These are phyloP conservation scores for Aureobasidium leucospermi DNA, from an alignment of 2,329 filamentous ascomycete genomes.

Conservation along the genomic window DNA sequence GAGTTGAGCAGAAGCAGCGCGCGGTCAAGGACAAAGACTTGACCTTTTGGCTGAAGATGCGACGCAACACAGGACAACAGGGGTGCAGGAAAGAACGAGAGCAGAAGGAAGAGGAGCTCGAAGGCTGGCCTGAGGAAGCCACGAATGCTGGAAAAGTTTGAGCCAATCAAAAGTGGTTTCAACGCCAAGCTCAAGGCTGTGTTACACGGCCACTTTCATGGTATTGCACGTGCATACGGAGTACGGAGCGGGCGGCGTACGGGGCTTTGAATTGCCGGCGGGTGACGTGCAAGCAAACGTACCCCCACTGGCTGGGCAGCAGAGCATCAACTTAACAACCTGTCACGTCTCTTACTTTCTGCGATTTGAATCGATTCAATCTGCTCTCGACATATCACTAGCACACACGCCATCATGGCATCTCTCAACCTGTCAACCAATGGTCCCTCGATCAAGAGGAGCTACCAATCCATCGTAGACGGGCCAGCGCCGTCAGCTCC, in stretches of 20 bases:
- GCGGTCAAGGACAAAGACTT: background rate
- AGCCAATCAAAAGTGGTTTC: background rate
- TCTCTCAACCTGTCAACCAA: conserved; percentile 51
- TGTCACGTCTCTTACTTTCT: background rate
- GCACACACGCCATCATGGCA: conserved; percentile 58
- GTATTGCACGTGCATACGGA: background rate
- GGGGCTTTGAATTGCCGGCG: background rate
- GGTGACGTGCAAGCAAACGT: background rate
- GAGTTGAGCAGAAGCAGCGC: conserved; percentile 3
- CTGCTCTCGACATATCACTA: background rate
- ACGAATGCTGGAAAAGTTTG: background rate
- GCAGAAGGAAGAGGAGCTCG: background rate
- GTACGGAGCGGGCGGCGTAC: background rate
- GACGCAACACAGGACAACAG: background rate
- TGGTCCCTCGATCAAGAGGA: conserved; percentile 46
- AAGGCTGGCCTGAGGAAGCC: background rate
- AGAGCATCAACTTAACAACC: background rate
- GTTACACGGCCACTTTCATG: background rate
- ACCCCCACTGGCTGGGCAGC: background rate
- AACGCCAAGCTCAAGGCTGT: background rate
- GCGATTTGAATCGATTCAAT: background rate
- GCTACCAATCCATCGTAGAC: conserved; percentile 61
- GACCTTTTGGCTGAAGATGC: background rate
- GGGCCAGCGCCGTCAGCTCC: conserved; percentile 58
- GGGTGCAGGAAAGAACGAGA: background rate